Conservation (phyloP, 305 asterid species). For the Solanum hybrid region DNA sequence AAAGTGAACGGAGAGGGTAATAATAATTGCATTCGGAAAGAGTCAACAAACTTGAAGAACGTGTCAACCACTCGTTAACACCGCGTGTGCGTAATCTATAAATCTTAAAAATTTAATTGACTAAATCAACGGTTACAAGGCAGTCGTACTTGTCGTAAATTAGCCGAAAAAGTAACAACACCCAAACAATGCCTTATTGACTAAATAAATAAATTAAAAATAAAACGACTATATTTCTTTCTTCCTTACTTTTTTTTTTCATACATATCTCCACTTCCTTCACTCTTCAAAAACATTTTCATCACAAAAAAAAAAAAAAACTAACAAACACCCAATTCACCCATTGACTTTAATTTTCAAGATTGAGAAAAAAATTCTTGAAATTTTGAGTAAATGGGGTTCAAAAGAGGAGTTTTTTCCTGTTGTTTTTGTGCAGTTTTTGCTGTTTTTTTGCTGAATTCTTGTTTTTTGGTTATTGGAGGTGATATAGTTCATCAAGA, state of each 20-base stretch:
- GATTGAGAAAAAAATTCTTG: neutral
- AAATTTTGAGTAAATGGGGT: slow-evolving; percentile 30
- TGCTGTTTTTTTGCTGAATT: slow-evolving; percentile 33
- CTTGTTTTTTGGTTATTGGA: slow-evolving; percentile 33
- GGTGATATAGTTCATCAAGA: slow-evolving; percentile 93
- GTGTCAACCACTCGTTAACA: neutral
- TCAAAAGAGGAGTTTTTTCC: slow-evolving; percentile 29
- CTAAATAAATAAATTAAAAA: neutral
- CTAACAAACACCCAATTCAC: slow-evolving; percentile 6
- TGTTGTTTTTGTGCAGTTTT: slow-evolving; percentile 29
- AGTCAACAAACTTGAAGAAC: neutral
- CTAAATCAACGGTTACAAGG: neutral
- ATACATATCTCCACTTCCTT: slow-evolving; percentile 1
- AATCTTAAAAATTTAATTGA: neutral
- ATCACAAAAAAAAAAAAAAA: neutral
- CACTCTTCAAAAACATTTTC: neutral
- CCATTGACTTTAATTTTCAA: slow-evolving; percentile 18
- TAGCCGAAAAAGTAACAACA: neutral
- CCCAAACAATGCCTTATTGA: neutral
- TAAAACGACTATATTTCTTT: neutral
- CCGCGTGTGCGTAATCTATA: neutral
- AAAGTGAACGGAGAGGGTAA: neutral
- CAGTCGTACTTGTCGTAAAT: neutral
- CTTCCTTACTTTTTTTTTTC: neutral
- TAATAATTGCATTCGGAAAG: neutral